A percentile compares a stretch with the other conserved stretches of the same genome.
Conservation (phyloP, 2,329 filamentous ascomycete genomes). For the Blastomyces silverae region DNA sequence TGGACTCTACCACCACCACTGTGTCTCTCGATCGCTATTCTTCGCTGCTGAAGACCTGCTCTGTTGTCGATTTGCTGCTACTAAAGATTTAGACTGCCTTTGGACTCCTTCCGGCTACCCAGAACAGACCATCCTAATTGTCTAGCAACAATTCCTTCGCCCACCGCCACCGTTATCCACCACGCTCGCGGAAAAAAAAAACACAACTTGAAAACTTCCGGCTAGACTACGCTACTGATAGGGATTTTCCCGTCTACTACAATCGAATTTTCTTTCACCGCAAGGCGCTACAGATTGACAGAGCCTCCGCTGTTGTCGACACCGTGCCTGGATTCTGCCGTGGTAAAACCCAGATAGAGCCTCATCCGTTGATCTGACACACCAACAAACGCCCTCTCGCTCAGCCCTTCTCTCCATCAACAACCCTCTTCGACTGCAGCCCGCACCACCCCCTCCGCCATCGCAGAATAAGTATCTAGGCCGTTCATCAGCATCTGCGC, state of each 20-base stretch:
- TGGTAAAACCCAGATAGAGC: constrained; percentile 4
- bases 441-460: constrained; percentile 8
- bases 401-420: background rate
- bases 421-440: background rate
- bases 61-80: background rate
- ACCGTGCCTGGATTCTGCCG: background rate
- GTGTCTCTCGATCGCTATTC: constrained; percentile 2
- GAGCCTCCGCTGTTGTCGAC: background rate
- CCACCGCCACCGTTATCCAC: constrained; percentile 10
- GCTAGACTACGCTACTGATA: constrained; percentile 3
- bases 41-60: constrained; percentile 3
- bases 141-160: constrained; percentile 12
- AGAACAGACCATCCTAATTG: background rate
- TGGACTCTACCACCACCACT: background rate
- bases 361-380: constrained; percentile 2
- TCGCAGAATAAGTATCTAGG: constrained; percentile 7
- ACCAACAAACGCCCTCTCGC: background rate
- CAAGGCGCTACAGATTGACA: background rate
- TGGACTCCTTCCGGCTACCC: background rate
- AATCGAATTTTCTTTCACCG: background rate
- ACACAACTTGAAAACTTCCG: background rate
- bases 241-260: background rate
- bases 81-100: background rate
- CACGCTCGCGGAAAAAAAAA: background rate
- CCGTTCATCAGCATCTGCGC: background rate